Conservation (phyloP, 306 rosid species). For the Rosa persica region DNA sequence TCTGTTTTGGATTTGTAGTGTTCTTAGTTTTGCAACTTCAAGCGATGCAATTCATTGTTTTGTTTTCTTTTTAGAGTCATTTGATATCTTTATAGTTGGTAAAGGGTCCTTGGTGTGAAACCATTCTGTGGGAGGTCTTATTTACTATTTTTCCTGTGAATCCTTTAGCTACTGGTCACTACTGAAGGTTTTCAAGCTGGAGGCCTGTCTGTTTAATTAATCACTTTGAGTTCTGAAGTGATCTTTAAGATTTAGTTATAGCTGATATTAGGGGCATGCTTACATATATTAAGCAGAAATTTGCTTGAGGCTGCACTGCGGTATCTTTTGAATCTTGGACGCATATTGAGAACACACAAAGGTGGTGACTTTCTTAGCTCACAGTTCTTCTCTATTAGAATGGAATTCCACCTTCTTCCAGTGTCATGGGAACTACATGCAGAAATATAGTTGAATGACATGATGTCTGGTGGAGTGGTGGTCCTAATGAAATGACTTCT, state of each 20-base stretch:
- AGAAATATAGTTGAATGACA: background rate
- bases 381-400: background rate
- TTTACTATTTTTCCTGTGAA: background rate
- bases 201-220: background rate
- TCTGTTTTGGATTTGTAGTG: background rate
- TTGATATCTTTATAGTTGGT: background rate
- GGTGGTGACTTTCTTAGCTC: background rate
- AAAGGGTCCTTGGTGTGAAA: background rate
- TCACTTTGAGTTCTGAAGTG: background rate
- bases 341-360: background rate
- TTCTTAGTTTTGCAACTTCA: background rate
- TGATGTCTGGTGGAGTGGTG: no score
- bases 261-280: background rate
- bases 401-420: background rate
- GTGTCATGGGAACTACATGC: conserved; percentile 7
- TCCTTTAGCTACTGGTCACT: background rate
- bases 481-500: background rate
- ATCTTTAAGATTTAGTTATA: background rate
- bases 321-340: background rate
- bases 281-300: background rate
- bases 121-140: background rate
- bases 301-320: background rate
- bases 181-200: background rate
- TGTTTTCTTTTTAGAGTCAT: background rate
- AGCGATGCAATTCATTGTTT: background rate